A percentile compares a stretch with the other conserved stretches of the same genome.
These are phyloP conservation scores for Pholiota adiposa DNA, from an alignment of 1,284 basidiomycete genomes.

Conservation along the genomic window DNA sequence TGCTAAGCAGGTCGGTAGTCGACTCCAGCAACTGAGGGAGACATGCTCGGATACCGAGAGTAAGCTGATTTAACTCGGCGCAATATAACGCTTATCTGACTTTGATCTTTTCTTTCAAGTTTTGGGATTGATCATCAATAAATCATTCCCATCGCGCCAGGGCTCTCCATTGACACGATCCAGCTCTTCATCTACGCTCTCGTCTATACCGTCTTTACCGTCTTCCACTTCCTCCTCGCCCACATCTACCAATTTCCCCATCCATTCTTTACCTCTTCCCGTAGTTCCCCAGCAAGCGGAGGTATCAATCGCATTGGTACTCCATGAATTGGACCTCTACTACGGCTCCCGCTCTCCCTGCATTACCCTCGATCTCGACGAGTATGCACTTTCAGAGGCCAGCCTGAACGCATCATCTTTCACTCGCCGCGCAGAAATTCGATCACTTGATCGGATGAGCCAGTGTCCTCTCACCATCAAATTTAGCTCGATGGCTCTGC, in stretches of 20 bases:
- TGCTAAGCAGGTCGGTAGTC: constrained; percentile 62
- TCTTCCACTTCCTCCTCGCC: constrained; percentile 1
- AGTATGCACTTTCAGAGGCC: constrained; percentile 18
- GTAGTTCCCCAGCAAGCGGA: neutral
- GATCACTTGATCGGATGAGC: constrained; percentile 2
- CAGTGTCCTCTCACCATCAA: constrained; percentile 22
- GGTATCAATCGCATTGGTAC: constrained; percentile 7
- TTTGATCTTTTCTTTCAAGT: constrained; percentile 13
- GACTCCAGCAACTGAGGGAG: constrained; percentile 61
- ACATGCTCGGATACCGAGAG: constrained; percentile 53
- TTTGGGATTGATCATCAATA: constrained; percentile 19
- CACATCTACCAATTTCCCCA: constrained; percentile 3
- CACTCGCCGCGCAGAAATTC: constrained; percentile 14
- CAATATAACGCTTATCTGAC: neutral
- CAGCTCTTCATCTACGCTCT: neutral
- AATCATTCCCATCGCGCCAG: constrained; percentile 3
- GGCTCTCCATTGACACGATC: neutral
- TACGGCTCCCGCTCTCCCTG: constrained; percentile 12
- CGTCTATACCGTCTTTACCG: constrained; percentile 5
- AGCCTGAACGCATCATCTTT: constrained; percentile 9
- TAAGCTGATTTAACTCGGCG: constrained; percentile 30
- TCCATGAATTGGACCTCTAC: constrained; percentile 13
- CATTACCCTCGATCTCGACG: constrained; percentile 28
- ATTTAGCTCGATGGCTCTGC: constrained; percentile 19
- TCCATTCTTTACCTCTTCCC: neutral